phyloP scores from a whole-genome alignment of 352 stramenopile species.

The Peronospora destructor region DNA sequence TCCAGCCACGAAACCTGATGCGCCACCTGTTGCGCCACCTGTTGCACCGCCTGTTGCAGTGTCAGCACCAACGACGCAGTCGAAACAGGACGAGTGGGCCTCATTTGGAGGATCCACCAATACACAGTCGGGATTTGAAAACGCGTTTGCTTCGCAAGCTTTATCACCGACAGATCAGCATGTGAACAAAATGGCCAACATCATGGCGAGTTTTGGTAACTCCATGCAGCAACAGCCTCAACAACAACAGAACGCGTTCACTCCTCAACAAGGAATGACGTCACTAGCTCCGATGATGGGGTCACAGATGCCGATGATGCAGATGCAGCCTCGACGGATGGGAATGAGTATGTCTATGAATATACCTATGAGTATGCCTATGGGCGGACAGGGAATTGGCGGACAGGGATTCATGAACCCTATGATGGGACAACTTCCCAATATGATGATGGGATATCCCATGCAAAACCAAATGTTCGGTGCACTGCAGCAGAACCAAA shows the following conservation, averaged over 20 bases:
- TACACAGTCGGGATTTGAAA: constrained; percentile 28
- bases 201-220: constrained; percentile 79
- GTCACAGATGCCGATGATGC: constrained; percentile 39
- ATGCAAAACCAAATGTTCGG: constrained; percentile 55
- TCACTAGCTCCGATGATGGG: constrained; percentile 33
- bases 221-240: constrained; percentile 16
- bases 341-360: constrained; percentile 19
- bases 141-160: constrained; percentile 39
- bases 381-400: constrained; percentile 7
- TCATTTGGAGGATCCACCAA: constrained; percentile 53
- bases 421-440: constrained; percentile 38
- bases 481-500: constrained; percentile 30
- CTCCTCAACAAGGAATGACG: constrained; percentile 41
- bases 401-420: constrained; percentile 24
- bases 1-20: constrained; percentile 17
- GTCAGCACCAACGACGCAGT: not conserved
- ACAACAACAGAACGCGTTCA: constrained; percentile 32
- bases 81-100: constrained; percentile 68
- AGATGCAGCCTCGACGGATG: constrained; percentile 21
- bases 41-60: not conserved
- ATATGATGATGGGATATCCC: constrained; percentile 36
- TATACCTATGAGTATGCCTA: constrained; percentile 7
- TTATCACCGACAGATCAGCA: constrained; percentile 43
- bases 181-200: constrained; percentile 76
- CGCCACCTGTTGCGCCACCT: not conserved